Conservation (phyloP, 2,329 filamentous ascomycete genomes). For the Fusarium tupiense region DNA sequence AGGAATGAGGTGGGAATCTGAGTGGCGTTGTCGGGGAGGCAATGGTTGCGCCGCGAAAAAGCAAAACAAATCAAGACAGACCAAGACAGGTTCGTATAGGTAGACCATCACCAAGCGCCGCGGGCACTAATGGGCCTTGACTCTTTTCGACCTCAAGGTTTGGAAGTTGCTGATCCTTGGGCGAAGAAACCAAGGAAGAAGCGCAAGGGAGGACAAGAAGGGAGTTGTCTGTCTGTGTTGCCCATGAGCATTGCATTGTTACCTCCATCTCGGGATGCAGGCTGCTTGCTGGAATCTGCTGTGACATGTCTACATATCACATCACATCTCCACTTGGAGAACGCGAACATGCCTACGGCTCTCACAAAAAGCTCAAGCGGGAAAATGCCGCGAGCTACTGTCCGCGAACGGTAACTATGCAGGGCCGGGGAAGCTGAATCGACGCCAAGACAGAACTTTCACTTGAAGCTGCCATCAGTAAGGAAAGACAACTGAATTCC, state of each 20-base stretch:
- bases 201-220: conserved; percentile 28
- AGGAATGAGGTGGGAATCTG: conserved; percentile 41
- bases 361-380: conserved; percentile 27
- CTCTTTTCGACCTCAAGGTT: conserved; percentile 32
- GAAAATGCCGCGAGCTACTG: conserved; percentile 27
- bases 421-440: conserved; percentile 8
- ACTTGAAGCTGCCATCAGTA: not conserved
- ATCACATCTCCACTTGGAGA: conserved; percentile 15
- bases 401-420: conserved; percentile 6
- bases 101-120: conserved; percentile 28
- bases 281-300: conserved; percentile 14
- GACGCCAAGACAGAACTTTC: conserved; percentile 8
- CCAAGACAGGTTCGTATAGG: conserved; percentile 11
- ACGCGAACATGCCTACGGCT: conserved; percentile 2
- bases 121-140: conserved; percentile 29
- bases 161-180: conserved; percentile 31
- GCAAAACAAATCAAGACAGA: conserved; percentile 32
- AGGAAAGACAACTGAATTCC: conserved; percentile 18
- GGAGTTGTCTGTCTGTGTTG: conserved; percentile 1
- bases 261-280: conserved; percentile 24
- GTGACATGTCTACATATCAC: conserved; percentile 12
- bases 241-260: conserved; percentile 11
- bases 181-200: conserved; percentile 12
- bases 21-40: conserved; percentile 39
- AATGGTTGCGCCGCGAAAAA: conserved; percentile 42